Conservation (phyloP, 768 basidiomycete species). For the Trametes meyenii region DNA sequence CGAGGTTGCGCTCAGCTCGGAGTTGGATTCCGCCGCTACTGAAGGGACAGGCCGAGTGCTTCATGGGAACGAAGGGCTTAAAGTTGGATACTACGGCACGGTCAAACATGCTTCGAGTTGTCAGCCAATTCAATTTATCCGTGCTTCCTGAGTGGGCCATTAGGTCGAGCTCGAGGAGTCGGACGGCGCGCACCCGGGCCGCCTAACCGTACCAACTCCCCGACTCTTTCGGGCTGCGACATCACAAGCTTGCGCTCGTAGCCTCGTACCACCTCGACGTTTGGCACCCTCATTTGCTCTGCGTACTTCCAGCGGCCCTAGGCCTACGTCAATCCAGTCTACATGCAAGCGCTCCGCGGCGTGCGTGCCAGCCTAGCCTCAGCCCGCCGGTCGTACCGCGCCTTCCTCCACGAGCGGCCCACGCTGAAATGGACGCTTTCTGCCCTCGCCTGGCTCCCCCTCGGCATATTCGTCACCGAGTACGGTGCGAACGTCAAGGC, state of each 20-base stretch:
- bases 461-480: slow-evolving; percentile 49
- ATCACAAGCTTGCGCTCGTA: background rate
- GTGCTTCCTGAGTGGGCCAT: no score
- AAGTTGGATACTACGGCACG: no score
- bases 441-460: slow-evolving; percentile 61
- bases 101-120: no score
- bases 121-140: no score
- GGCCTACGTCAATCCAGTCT: background rate
- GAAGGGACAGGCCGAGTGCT: background rate
- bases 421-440: slow-evolving; percentile 28
- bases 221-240: no score
- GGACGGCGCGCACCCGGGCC: no score
- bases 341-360: background rate
- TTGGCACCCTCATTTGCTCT: background rate
- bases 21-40: background rate
- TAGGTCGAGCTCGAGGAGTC: no score
- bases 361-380: background rate
- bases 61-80: no score
- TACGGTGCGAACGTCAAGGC: slow-evolving; percentile 56
- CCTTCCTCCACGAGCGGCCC: slow-evolving; percentile 7
- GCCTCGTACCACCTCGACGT: background rate
- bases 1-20: no score
- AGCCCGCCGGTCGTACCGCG: background rate
- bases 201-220: no score
- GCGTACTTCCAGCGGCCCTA: background rate